A percentile compares a stretch with the other conserved stretches of the same genome.
phyloP scores from a whole-genome alignment of 1,139 yeast species.

The Petasospora fabianii region DNA sequence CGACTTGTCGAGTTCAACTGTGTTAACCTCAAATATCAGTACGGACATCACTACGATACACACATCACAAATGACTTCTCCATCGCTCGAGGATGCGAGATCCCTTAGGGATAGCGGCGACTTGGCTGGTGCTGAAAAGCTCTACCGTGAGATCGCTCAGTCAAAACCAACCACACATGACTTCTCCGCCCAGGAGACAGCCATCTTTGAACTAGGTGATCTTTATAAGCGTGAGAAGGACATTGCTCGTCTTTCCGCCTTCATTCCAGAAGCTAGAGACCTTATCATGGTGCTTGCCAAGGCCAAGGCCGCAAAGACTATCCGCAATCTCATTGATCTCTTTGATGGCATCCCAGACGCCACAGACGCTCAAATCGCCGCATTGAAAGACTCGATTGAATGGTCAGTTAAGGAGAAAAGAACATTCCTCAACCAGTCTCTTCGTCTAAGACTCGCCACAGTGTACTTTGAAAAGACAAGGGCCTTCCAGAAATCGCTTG shows the following conservation, averaged over 20 bases:
- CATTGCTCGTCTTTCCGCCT: constrained; percentile 49
- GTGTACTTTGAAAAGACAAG: constrained; percentile 62
- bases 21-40: too few relatives aligned
- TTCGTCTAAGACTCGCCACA: constrained; percentile 79
- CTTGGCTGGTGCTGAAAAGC: constrained; percentile 51
- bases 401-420: constrained; percentile 88
- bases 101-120: constrained; percentile 47
- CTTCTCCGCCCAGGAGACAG: constrained; percentile 52
- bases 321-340: constrained; percentile 70
- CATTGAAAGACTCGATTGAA: constrained; percentile 75
- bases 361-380: constrained; percentile 65
- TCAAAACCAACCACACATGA: constrained; percentile 29
- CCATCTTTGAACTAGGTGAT: constrained; percentile 62
- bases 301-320: constrained; percentile 90
- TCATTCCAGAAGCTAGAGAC: constrained; percentile 67
- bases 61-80: constrained; percentile 18
- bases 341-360: constrained; percentile 69
- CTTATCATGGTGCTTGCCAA: constrained; percentile 78
- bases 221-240: constrained; percentile 46
- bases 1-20: too few relatives aligned
- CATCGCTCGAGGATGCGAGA: constrained; percentile 55
- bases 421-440: constrained; percentile 81
- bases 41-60: too few relatives aligned
- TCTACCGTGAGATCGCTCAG: constrained; percentile 43
- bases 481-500: constrained; percentile 66